These are phyloP conservation scores for Capronia coronata DNA, from an alignment of 2,329 filamentous ascomycete species.

Conservation along the genomic window DNA sequence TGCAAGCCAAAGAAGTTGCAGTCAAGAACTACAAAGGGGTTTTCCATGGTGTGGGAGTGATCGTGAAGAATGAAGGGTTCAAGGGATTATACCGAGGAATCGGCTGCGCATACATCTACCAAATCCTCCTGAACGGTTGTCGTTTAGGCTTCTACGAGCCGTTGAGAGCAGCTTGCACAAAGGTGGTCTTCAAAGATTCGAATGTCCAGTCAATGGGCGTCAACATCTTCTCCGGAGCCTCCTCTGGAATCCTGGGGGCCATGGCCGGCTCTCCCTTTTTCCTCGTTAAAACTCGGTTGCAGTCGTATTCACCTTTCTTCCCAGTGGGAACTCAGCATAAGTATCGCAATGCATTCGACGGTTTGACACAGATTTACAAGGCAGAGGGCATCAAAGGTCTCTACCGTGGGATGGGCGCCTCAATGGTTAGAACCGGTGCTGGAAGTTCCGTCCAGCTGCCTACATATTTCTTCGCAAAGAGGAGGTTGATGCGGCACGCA, in stretches of 20 bases:
- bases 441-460: conserved; percentile 93
- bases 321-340: conserved; percentile 95
- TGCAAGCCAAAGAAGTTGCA: conserved; percentile 78
- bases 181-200: conserved; percentile 62
- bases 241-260: conserved; percentile 83
- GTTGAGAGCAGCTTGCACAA: conserved; percentile 66
- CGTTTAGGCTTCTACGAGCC: conserved; percentile 97
- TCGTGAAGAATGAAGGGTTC: conserved; percentile 82
- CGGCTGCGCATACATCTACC: conserved; percentile 90
- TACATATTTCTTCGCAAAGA: conserved; percentile 97
- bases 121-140: conserved; percentile 92
- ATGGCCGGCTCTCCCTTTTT: conserved; percentile 95
- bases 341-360: conserved; percentile 80
- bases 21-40: conserved; percentile 86
- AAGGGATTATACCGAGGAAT: conserved; percentile 81
- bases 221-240: conserved; percentile 89
- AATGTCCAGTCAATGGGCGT: conserved; percentile 76
- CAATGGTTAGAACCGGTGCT: conserved; percentile 93
- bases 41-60: conserved; percentile 82
- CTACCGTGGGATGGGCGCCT: conserved; percentile 84
- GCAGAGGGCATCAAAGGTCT: conserved; percentile 72
- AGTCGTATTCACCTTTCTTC: conserved; percentile 85
- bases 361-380: conserved; percentile 69
- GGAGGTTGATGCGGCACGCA: conserved; percentile 70
- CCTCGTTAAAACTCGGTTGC: conserved; percentile 90